Conservation (phyloP, 495 filamentous ascomycete species). For the Penicillium cataractarum region DNA sequence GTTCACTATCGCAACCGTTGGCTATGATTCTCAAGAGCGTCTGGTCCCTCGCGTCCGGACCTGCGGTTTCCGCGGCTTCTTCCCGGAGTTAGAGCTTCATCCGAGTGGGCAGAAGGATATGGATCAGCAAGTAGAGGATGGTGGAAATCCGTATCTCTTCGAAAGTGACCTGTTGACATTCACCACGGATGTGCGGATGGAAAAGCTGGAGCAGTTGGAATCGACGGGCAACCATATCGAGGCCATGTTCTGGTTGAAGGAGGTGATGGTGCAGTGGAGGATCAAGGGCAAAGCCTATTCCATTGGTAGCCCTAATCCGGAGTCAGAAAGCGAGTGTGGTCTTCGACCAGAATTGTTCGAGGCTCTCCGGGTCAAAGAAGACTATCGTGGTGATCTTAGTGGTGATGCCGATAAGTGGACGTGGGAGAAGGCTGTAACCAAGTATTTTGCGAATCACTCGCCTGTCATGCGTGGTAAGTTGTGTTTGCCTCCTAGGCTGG, state of each 20-base stretch:
- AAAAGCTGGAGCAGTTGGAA: constrained; percentile 71
- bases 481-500: neutral
- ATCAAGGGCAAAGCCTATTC: constrained; percentile 75
- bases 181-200: constrained; percentile 86
- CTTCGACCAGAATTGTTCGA: constrained; percentile 50
- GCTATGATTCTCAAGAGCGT: constrained; percentile 36
- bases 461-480: constrained; percentile 70
- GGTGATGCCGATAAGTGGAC: constrained; percentile 52
- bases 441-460: constrained; percentile 84
- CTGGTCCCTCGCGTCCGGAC: constrained; percentile 63
- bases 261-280: constrained; percentile 79
- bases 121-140: constrained; percentile 54
- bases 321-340: constrained; percentile 39
- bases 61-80: constrained; percentile 84
- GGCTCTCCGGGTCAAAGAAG: constrained; percentile 31
- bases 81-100: constrained; percentile 58
- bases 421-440: constrained; percentile 76
- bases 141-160: constrained; percentile 65
- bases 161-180: constrained; percentile 78
- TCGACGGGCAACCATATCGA: constrained; percentile 67
- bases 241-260: constrained; percentile 80
- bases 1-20: constrained; percentile 73
- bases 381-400: constrained; percentile 27
- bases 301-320: constrained; percentile 63
- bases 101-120: constrained; percentile 63